These are phyloP conservation scores for Sporothrix globosa DNA, from an alignment of 2,329 filamentous ascomycete species.

Conservation along the genomic window DNA sequence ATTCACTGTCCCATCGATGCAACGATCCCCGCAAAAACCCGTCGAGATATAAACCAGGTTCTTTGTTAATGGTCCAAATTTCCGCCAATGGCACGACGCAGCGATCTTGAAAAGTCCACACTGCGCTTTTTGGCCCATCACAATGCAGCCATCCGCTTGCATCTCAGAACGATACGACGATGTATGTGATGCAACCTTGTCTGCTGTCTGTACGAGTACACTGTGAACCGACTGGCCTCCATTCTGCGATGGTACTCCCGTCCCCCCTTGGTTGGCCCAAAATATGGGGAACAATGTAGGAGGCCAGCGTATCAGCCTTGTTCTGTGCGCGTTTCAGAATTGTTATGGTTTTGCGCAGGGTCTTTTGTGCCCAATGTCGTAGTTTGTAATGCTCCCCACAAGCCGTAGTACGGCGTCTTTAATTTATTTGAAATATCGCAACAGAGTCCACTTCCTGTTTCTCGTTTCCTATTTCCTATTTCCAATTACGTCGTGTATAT, in stretches of 20 bases:
- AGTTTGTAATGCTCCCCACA: too few relatives aligned
- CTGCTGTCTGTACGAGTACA: background rate
- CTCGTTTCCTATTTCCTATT: too few relatives aligned
- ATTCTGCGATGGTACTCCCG: background rate
- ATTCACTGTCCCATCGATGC: background rate
- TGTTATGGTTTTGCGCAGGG: background rate
- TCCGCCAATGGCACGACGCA: background rate
- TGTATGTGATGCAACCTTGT: background rate
- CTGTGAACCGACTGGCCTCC: too few relatives aligned
- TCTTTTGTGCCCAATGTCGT: background rate
- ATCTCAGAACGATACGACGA: too few relatives aligned
- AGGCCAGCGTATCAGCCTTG: slow-evolving; percentile 30
- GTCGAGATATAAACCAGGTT: background rate
- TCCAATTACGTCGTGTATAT: too few relatives aligned
- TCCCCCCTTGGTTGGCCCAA: background rate
- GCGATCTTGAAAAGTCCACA: background rate
- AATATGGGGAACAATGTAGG: background rate
- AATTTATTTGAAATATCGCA: too few relatives aligned
- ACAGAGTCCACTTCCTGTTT: too few relatives aligned
- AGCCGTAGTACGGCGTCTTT: too few relatives aligned
- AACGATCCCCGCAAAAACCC: slow-evolving; percentile 13
- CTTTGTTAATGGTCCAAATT: background rate
- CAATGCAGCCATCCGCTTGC: too few relatives aligned
- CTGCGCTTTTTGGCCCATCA: background rate
- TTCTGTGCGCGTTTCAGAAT: slow-evolving; percentile 33